Conservation (phyloP, 2,329 filamentous ascomycete genomes). For the Dothideomycetes sp. region DNA sequence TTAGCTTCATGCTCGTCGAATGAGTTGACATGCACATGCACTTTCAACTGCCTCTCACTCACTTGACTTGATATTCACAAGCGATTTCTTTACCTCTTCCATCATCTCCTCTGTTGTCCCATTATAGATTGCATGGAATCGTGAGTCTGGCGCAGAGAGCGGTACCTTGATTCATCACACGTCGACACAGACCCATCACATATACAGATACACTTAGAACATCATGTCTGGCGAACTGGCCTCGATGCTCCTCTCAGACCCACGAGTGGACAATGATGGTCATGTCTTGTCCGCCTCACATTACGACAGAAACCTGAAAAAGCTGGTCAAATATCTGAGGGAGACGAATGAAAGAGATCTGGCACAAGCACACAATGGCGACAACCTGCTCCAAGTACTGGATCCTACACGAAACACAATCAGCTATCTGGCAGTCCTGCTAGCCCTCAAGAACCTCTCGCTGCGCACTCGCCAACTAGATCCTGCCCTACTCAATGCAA, state of each 20-base stretch:
- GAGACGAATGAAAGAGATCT: conserved; percentile 2
- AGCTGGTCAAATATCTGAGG: conserved; percentile 4
- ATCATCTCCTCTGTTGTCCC: too few species aligned
- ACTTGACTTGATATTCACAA: neutral
- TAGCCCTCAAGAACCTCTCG: conserved; percentile 20
- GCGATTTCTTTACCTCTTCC: too few species aligned
- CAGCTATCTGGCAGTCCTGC: conserved; percentile 46
- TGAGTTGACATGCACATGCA: too few species aligned
- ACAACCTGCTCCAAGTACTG: conserved; percentile 22
- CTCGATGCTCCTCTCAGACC: neutral
- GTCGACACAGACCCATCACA: too few species aligned
- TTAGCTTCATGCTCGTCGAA: too few species aligned
- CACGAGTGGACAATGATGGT: conserved; percentile 1
- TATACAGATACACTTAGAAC: neutral
- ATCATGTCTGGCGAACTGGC: neutral
- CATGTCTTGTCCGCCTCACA: neutral
- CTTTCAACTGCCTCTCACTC: neutral
- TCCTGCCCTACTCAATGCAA: conserved; percentile 34
- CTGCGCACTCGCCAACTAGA: conserved; percentile 20
- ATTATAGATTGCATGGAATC: too few species aligned
- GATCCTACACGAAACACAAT: conserved; percentile 49
- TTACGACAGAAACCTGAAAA: conserved; percentile 1
- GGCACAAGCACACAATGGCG: conserved; percentile 4
- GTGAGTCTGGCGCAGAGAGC: too few species aligned
- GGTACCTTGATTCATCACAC: too few species aligned